A percentile compares a stretch with the other conserved stretches of the same genome.
Evolutionary conservation across 2,329 filamentous ascomycete species (phyloP).

Genomic region (Lachnellula hyalina): DNA sequence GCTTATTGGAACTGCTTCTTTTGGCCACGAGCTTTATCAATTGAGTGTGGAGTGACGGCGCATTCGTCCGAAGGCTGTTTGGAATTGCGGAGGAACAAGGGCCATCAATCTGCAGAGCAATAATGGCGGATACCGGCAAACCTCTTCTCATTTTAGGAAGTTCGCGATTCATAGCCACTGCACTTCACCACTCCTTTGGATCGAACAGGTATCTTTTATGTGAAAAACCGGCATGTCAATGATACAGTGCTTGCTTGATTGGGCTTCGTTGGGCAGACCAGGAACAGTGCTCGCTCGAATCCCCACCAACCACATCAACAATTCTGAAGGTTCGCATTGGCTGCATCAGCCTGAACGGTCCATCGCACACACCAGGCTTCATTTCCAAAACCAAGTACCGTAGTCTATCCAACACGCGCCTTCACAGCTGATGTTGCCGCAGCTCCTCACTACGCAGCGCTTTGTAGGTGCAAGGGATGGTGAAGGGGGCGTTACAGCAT

Average conservation of each 20-base stretch:
- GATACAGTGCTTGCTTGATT: conserved; percentile 2
- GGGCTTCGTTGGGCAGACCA: conserved; percentile 11
- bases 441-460: conserved; percentile 2
- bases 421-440: neutral
- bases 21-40: conserved; percentile 10
- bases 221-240: neutral
- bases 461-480: neutral
- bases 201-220: neutral
- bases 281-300: conserved; percentile 5
- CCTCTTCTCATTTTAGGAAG: conserved; percentile 1
- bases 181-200: neutral
- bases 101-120: neutral
- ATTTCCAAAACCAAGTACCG: neutral
- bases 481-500: too few species aligned
- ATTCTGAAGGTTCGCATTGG: conserved; percentile 11
- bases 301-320: conserved; percentile 9
- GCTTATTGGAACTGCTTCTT: conserved; percentile 7
- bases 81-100: conserved; percentile 5
- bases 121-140: neutral
- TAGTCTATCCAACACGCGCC: neutral
- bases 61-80: conserved; percentile 17
- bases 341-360: neutral
- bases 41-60: conserved; percentile 13
- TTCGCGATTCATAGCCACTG: neutral
- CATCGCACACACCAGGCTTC: conserved; percentile 6